A percentile compares a stretch with the other conserved stretches of the same genome.
Evolutionary conservation across 441 rosid species (phyloP).

Genomic region (Pelargonium myrrhifolium): DNA sequence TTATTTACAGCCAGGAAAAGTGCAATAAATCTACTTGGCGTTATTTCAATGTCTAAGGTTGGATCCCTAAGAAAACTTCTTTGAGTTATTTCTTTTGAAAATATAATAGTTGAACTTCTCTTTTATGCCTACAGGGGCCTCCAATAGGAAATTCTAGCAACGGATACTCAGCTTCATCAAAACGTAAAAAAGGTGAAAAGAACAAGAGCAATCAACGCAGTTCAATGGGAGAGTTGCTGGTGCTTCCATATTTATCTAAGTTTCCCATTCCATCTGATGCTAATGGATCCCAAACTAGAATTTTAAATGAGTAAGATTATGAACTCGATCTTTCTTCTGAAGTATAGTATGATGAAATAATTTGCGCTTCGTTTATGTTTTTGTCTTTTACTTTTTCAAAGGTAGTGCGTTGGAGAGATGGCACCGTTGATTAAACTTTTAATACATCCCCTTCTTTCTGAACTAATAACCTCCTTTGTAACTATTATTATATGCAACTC

Average conservation of each 20-base stretch:
- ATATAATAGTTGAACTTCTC: constrained; percentile 17
- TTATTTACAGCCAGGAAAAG: constrained; percentile 81
- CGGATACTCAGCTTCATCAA: constrained; percentile 41
- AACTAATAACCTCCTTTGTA: not conserved
- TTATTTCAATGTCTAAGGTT: constrained; percentile 77
- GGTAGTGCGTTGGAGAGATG: not conserved
- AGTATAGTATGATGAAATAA: not conserved
- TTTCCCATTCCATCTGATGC: constrained; percentile 51
- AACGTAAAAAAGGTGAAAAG: constrained; percentile 80
- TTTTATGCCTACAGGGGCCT: constrained; percentile 53
- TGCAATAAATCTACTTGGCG: constrained; percentile 76
- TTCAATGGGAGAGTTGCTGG: constrained; percentile 75
- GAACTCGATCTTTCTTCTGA: not conserved
- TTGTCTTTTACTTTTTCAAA: not conserved
- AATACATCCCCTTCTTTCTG: not conserved
- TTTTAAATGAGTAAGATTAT: constrained; percentile 48
- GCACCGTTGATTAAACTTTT: not conserved
- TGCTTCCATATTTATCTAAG: constrained; percentile 79
- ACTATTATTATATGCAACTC: not conserved
- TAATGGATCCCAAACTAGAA: constrained; percentile 39
- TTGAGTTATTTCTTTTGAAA: constrained; percentile 16
- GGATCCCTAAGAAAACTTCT: constrained; percentile 15
- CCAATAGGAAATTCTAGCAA: constrained; percentile 39
- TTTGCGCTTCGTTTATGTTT: not conserved
- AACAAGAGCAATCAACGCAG: constrained; percentile 40